Evolutionary conservation across 495 filamentous ascomycete species (phyloP).

Genomic region (Trypethelium eluteriae): DNA sequence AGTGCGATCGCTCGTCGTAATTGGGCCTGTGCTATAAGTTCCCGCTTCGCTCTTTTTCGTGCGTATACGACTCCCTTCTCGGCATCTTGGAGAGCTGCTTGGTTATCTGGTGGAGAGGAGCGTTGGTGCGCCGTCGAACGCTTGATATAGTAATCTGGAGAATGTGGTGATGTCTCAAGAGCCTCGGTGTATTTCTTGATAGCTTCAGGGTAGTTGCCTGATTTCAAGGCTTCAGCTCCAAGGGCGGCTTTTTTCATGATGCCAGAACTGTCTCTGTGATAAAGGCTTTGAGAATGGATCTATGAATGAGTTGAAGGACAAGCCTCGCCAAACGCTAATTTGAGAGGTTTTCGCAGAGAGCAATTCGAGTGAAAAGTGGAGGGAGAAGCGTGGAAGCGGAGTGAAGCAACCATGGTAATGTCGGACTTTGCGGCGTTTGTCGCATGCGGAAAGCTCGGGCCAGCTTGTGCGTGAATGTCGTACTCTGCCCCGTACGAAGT

Average conservation of each 20-base stretch:
- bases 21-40: constrained; percentile 72
- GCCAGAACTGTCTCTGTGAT: neutral
- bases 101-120: constrained; percentile 45
- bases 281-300: neutral
- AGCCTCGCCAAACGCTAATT: neutral
- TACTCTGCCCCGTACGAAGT: too few species aligned
- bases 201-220: constrained; percentile 56
- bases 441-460: neutral
- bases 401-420: neutral
- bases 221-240: constrained; percentile 57
- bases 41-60: constrained; percentile 64
- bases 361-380: neutral
- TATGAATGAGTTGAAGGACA: neutral
- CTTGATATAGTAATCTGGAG: constrained; percentile 78
- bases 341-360: too few species aligned
- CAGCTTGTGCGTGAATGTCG: neutral
- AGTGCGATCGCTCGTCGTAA: constrained; percentile 70
- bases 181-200: constrained; percentile 69
- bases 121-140: constrained; percentile 79
- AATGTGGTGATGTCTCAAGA: constrained; percentile 54
- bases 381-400: neutral
- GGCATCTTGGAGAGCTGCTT: constrained; percentile 65
- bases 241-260: constrained; percentile 54
- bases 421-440: neutral
- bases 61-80: constrained; percentile 67